A percentile compares a stretch with the other conserved stretches of the same genome.
Conservation (phyloP, 2,329 filamentous ascomycete species). For the Phialophora verrucosa region DNA sequence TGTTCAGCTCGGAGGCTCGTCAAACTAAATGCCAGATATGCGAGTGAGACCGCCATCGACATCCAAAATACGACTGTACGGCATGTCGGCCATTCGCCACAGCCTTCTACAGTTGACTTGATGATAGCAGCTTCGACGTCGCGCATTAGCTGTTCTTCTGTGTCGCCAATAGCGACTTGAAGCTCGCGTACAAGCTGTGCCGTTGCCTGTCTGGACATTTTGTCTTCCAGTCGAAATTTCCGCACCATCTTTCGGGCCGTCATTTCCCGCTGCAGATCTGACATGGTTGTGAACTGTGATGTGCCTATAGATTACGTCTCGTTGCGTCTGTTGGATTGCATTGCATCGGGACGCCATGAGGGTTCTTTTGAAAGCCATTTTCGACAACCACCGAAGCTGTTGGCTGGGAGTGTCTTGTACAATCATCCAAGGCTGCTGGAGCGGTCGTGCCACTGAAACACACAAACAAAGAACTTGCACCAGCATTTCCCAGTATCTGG, state of each 20-base stretch:
- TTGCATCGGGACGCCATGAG: neutral
- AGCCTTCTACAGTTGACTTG: too few species aligned
- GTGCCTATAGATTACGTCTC: neutral
- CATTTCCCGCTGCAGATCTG: neutral
- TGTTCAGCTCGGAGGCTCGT: too few species aligned
- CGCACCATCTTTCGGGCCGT: neutral
- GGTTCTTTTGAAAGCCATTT: neutral
- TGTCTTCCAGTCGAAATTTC: neutral
- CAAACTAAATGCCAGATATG: too few species aligned
- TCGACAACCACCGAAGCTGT: neutral
- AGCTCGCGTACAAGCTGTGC: neutral
- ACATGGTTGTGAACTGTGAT: neutral
- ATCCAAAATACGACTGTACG: too few species aligned
- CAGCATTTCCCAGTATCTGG: neutral
- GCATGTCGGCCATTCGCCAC: too few species aligned
- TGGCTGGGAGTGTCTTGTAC: neutral
- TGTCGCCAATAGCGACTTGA: neutral
- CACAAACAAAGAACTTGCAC: neutral
- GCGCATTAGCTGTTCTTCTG: neutral
- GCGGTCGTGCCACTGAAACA: neutral
- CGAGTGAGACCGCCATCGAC: too few species aligned
- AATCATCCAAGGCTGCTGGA: neutral
- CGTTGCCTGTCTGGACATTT: neutral
- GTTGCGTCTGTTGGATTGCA: neutral
- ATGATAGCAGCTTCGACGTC: too few species aligned